Conservation (phyloP, 352 stramenopile genomes). For the Phytophthora aleatoria region DNA sequence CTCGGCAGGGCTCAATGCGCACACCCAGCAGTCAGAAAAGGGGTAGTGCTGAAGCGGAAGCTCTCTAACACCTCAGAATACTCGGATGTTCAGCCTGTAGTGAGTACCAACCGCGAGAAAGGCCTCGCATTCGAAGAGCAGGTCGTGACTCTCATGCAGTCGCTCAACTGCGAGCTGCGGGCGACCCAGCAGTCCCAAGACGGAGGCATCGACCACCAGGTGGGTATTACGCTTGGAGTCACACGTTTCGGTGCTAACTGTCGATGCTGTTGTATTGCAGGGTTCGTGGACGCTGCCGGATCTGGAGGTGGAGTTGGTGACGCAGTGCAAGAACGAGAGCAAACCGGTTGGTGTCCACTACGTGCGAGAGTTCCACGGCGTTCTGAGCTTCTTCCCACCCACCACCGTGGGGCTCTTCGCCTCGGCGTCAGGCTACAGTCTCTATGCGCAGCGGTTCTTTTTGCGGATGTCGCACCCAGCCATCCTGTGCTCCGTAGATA, state of each 20-base stretch:
- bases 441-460: slow-evolving; percentile 82
- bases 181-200: slow-evolving; percentile 73
- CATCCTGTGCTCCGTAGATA: slow-evolving; percentile 63
- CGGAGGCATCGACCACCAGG: slow-evolving; percentile 76
- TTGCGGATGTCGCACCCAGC: slow-evolving; percentile 62
- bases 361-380: slow-evolving; percentile 79
- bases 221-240: slow-evolving; percentile 1
- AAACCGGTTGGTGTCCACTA: slow-evolving; percentile 72
- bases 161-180: slow-evolving; percentile 53
- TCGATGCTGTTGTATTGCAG: slow-evolving; percentile 23
- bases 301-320: slow-evolving; percentile 65
- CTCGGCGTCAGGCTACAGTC: slow-evolving; percentile 76
- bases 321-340: slow-evolving; percentile 82
- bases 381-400: slow-evolving; percentile 48
- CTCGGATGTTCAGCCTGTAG: background rate
- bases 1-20: background rate
- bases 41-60: slow-evolving; percentile 1
- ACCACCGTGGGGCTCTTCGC: slow-evolving; percentile 68
- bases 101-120: slow-evolving; percentile 41
- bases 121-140: slow-evolving; percentile 67
- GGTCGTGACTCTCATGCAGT: slow-evolving; percentile 58
- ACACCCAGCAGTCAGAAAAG: background rate
- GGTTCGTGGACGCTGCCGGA: slow-evolving; percentile 71
- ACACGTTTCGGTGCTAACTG: slow-evolving; percentile 5
- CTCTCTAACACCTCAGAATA: slow-evolving; percentile 4